Base-by-base conservation (phyloP, 768 basidiomycete genomes). In the Asterophora parasitica region DNA sequence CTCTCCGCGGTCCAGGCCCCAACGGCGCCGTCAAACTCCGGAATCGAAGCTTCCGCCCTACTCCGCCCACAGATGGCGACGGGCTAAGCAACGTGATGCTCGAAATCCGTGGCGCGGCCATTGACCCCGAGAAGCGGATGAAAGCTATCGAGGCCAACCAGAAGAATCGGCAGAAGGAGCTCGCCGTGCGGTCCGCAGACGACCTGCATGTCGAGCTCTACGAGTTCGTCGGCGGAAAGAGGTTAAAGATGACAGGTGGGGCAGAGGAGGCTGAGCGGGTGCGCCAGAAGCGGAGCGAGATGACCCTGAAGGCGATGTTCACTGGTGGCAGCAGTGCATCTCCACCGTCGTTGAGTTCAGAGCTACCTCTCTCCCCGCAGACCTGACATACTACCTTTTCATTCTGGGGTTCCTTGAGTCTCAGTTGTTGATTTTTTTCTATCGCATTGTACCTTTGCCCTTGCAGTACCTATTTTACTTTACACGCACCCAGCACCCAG, bases 201-300 rank as follows among this genome's bases (percentile, higher is more conserved):
- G 92, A 90, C 55, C 82, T 97, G 65, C 80, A 91, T 56, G 73
- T 76, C 11, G 95, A 98, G 71, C 61, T 99, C 56, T 66, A 69
- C 37, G 91, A 88, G 4, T 97, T 98, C 66, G 93, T 99, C 44
- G 76, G 71, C 4, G 81, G 83, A 51, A 88, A 88, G 75, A 93
- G 87, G 70, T 68, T 99, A 64, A 90, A 82, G 75, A 86, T 92
- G 88, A 99, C 94, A 13, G 95, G 94, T 20, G 94, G 92, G 11
- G 87, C 91, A 17, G 91, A 94, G 65, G 92, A 95, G 69, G 78
- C 72, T 17, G 95, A 99, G 69, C 75, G 95, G 48, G 76, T 94
- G 56, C 73, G 94, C 57, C 87, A 92, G 73, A 81, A 81, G 62
- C 74, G 82, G 65, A 91, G 88, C 61, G 92, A 93, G 44, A 65